phyloP scores from a whole-genome alignment of 164 flowering plant species.

The Vitis rupestris region DNA sequence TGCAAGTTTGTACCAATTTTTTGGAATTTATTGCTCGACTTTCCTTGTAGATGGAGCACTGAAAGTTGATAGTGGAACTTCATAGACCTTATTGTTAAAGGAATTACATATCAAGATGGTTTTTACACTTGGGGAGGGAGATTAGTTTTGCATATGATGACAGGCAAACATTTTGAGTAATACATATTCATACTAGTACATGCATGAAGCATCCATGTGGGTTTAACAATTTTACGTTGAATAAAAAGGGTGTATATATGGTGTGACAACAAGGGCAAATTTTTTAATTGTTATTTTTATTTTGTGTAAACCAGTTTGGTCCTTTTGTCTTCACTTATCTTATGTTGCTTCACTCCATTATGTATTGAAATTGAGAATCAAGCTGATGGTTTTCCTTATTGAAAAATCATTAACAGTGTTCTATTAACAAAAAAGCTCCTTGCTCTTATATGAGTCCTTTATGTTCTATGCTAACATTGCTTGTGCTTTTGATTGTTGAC shows the following conservation, averaged over 20 bases:
- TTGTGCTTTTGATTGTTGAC: neutral
- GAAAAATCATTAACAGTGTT: too few relatives aligned
- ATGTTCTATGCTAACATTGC: neutral
- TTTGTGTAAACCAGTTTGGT: neutral
- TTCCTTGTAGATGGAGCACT: neutral
- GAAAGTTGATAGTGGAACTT: neutral
- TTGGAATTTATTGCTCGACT: too few relatives aligned
- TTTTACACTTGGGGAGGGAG: neutral
- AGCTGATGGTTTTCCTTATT: too few relatives aligned
- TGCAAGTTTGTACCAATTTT: too few relatives aligned
- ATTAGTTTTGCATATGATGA: neutral
- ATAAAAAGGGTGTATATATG: too few relatives aligned
- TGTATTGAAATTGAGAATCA: too few relatives aligned
- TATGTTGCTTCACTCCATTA: neutral
- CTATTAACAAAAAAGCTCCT: neutral
- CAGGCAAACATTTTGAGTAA: neutral
- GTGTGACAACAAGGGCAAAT: neutral
- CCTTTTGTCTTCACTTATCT: neutral
- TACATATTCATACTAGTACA: neutral
- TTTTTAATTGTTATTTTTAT: neutral
- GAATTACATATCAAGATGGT: neutral
- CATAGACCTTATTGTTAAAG: neutral
- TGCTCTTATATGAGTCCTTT: neutral
- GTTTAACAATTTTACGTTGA: too few relatives aligned
- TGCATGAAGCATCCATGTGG: neutral